Conservation (phyloP, 2,329 filamentous ascomycete genomes). For the Monilinia fructigena region DNA sequence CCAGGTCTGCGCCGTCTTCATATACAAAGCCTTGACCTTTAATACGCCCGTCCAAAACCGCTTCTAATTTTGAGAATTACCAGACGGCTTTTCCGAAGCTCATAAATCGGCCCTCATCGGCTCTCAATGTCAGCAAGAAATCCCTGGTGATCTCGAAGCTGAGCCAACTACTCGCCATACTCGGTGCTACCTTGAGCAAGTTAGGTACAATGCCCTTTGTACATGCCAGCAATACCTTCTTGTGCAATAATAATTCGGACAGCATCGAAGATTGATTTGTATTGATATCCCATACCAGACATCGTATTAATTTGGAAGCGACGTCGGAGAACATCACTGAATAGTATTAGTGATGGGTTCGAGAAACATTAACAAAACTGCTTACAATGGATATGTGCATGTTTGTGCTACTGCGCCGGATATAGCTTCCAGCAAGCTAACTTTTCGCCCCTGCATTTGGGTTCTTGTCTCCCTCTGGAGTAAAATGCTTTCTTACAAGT, state of each 20-base stretch:
- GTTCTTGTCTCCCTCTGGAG: conserved; percentile 82
- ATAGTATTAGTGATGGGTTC: conserved; percentile 28
- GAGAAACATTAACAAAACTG: conserved; percentile 26
- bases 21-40: conserved; percentile 37
- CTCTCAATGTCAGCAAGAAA: conserved; percentile 66
- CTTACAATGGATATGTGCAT: conserved; percentile 96
- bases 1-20: conserved; percentile 27
- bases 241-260: conserved; percentile 76
- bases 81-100: conserved; percentile 16
- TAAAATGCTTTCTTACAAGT: conserved; percentile 77
- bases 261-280: conserved; percentile 83
- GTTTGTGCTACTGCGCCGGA: conserved; percentile 97
- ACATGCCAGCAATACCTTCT: conserved; percentile 82
- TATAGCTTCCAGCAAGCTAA: conserved; percentile 78
- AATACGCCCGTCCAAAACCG: conserved; percentile 18
- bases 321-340: conserved; percentile 83
- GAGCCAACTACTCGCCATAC: conserved; percentile 98
- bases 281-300: conserved; percentile 96
- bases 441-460: conserved; percentile 79
- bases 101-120: conserved; percentile 38
- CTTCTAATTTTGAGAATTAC: conserved; percentile 11
- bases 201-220: conserved; percentile 98
- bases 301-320: conserved; percentile 99
- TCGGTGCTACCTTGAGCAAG: conserved; percentile 92
- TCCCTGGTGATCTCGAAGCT: conserved; percentile 95